A percentile compares a stretch with the other conserved stretches of the same genome.
These are phyloP conservation scores for Leccinum variicolor DNA, from an alignment of 768 basidiomycete species.

Conservation along the genomic window DNA sequence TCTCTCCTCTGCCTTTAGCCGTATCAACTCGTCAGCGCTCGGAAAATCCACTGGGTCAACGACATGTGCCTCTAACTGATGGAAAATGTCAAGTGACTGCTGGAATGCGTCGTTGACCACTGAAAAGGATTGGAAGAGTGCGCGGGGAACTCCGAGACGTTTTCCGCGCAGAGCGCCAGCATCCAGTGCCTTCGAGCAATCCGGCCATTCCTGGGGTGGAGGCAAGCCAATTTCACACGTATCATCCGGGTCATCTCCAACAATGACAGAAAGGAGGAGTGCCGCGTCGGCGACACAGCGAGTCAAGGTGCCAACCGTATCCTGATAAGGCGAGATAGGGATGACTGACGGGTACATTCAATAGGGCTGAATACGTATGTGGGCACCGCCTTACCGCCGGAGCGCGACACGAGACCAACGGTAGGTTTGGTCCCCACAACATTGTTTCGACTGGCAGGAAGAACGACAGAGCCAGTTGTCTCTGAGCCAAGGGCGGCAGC, in stretches of 20 bases:
- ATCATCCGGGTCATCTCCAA: conserved; percentile 41
- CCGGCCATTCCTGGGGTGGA: conserved; percentile 48
- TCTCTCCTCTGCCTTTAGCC: conserved; percentile 50
- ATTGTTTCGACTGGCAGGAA: conserved; percentile 41
- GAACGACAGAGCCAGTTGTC: conserved; percentile 47
- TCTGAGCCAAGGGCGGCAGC: conserved; percentile 44
- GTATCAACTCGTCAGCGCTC: conserved; percentile 44
- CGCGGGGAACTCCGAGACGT: conserved; percentile 44
- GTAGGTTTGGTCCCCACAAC: conserved; percentile 44
- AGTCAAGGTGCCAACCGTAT: conserved; percentile 38
- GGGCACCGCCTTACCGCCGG: conserved; percentile 30
- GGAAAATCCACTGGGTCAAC: conserved; percentile 65
- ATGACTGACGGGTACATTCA: conserved; percentile 35
- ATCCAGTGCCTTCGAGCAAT: conserved; percentile 53
- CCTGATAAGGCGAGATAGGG: conserved; percentile 41
- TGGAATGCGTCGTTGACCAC: conserved; percentile 36
- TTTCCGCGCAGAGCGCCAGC: conserved; percentile 42
- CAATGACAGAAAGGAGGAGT: conserved; percentile 37
- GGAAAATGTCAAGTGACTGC: conserved; percentile 36
- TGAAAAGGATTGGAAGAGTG: conserved; percentile 22
- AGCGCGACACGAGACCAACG: conserved; percentile 38
- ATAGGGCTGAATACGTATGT: neutral
- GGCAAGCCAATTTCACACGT: conserved; percentile 34
- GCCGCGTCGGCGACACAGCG: conserved; percentile 39
- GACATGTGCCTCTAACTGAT: conserved; percentile 41